phyloP scores from a whole-genome alignment of 1,284 basidiomycete species.

The Ustilago lituana region DNA sequence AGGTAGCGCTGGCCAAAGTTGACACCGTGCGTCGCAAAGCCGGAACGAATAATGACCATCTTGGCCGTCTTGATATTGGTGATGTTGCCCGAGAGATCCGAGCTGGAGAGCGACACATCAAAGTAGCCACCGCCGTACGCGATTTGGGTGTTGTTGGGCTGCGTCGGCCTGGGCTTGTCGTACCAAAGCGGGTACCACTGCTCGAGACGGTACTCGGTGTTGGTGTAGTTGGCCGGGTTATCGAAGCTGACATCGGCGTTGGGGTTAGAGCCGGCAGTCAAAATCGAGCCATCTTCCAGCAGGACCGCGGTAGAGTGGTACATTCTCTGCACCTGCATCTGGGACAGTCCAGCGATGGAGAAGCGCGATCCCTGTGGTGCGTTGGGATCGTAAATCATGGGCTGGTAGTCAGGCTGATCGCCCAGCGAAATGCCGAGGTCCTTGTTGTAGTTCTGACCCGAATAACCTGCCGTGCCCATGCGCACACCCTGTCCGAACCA shows the following conservation, averaged over 20 bases:
- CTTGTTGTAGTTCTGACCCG: constrained; percentile 75
- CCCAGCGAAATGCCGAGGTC: constrained; percentile 40
- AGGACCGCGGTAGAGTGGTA: constrained; percentile 81
- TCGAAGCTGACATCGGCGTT: constrained; percentile 76
- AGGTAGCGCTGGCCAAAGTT: constrained; percentile 68
- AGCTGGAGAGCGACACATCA: constrained; percentile 70
- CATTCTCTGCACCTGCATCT: constrained; percentile 77
- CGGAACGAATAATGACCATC: constrained; percentile 71
- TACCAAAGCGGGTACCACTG: constrained; percentile 78
- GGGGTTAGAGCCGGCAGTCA: constrained; percentile 92
- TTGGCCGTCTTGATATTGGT: constrained; percentile 73
- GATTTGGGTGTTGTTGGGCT: constrained; percentile 78
- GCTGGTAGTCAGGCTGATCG: constrained; percentile 75
- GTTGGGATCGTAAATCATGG: constrained; percentile 77
- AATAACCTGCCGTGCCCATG: constrained; percentile 75
- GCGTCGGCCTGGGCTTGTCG: constrained; percentile 71
- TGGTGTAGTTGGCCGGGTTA: constrained; percentile 64
- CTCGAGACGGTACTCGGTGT: constrained; percentile 86
- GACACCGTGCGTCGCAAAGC: constrained; percentile 63
- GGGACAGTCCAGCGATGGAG: constrained; percentile 73
- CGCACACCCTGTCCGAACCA: constrained; percentile 57
- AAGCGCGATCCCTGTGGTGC: constrained; percentile 75
- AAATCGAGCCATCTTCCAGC: constrained; percentile 79
- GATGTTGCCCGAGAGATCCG: constrained; percentile 58
- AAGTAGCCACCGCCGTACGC: constrained; percentile 85